Conservation (phyloP, 129 eudicot genomes). For the Pulicaria dysenterica region DNA sequence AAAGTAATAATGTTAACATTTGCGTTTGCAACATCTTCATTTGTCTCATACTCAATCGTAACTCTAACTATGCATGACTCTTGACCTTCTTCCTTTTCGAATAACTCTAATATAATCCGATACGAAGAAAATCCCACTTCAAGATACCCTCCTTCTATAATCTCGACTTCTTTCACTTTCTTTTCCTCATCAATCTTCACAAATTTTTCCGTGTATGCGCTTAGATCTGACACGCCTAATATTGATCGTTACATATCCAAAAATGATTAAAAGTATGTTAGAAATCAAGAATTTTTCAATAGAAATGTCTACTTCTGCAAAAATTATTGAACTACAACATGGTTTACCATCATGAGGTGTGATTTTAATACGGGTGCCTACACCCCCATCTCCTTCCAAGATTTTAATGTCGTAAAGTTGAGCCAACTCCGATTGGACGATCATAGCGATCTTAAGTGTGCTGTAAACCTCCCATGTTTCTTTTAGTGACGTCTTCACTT, state of each 20-base stretch:
- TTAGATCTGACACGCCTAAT: background rate
- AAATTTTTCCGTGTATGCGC: slow-evolving; percentile 8
- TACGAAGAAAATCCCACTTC: slow-evolving; percentile 6
- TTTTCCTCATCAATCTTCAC: slow-evolving; percentile 16
- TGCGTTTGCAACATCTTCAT: slow-evolving; percentile 6
- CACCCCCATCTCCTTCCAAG: slow-evolving; percentile 24
- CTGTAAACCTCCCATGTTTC: slow-evolving; percentile 23
- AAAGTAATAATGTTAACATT: background rate
- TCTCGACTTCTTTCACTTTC: slow-evolving; percentile 3
- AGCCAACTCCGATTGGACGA: background rate
- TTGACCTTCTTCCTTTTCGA: background rate
- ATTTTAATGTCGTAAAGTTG: background rate
- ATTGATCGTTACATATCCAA: too few species aligned
- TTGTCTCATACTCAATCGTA: slow-evolving; percentile 1
- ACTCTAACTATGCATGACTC: slow-evolving; percentile 12
- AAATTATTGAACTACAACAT: too few species aligned
- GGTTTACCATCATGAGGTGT: slow-evolving; percentile 9
- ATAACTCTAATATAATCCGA: background rate
- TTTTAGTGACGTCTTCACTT: slow-evolving; percentile 4
- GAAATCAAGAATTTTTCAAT: too few species aligned
- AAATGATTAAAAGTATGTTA: too few species aligned
- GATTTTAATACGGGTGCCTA: slow-evolving; percentile 4
- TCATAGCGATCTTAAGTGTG: slow-evolving; percentile 9
- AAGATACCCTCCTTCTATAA: slow-evolving; percentile 22
- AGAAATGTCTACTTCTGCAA: too few species aligned